phyloP scores from a whole-genome alignment of 768 basidiomycete genomes.

The Dioszegia hungarica region DNA sequence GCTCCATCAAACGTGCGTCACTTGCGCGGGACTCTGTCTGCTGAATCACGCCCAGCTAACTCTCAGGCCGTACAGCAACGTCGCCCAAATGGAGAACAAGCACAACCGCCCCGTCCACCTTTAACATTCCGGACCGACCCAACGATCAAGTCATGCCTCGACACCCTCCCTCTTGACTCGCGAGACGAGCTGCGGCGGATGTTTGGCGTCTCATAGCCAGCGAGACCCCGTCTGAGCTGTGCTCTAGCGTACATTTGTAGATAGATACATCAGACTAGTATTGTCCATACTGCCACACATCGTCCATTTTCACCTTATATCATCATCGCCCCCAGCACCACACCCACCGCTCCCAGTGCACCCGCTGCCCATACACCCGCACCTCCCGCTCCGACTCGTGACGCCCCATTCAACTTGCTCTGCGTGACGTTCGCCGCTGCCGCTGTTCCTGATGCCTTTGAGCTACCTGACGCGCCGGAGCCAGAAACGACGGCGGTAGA shows the following conservation, averaged over 20 bases:
- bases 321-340: background rate
- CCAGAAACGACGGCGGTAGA: conserved; percentile 4
- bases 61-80: too few relatives aligned
- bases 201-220: conserved; percentile 6
- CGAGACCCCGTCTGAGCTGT: too few relatives aligned
- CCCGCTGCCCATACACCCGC: background rate
- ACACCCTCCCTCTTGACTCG: conserved; percentile 10
- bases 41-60: too few relatives aligned
- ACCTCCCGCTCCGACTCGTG: conserved; percentile 3
- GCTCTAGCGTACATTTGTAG: too few relatives aligned
- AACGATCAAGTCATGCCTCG: conserved; percentile 17
- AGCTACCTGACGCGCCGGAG: background rate
- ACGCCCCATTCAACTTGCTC: background rate
- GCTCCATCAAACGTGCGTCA: too few relatives aligned
- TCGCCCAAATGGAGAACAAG: background rate
- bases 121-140: conserved; percentile 14
- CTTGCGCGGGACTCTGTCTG: too few relatives aligned
- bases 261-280: too few relatives aligned
- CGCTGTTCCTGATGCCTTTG: background rate
- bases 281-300: too few relatives aligned
- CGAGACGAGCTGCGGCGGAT: conserved; percentile 12
- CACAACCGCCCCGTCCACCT: background rate
- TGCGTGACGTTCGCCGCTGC: background rate
- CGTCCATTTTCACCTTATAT: too few relatives aligned
- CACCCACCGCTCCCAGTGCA: background rate